Evolutionary conservation across 805 yeast species (phyloP).

Genomic region (Nakazawaea ernobii): DNA sequence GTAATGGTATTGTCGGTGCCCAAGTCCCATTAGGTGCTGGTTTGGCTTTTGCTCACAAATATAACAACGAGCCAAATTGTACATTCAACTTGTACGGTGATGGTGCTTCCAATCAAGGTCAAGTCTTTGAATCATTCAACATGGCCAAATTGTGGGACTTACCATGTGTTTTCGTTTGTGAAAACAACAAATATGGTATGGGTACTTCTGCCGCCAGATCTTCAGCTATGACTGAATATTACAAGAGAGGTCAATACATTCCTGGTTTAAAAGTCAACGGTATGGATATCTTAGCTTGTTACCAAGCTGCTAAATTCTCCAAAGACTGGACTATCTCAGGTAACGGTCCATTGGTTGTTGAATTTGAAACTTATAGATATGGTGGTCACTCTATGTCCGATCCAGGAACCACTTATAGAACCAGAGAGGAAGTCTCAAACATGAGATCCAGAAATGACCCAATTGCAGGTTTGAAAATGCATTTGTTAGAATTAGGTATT

Average conservation of each 20-base stretch:
- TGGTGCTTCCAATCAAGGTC: slow-evolving; percentile 99
- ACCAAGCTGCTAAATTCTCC: slow-evolving; percentile 95
- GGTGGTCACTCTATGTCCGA: slow-evolving; percentile 99
- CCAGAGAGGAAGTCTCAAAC: slow-evolving; percentile 99
- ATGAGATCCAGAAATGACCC: slow-evolving; percentile 99
- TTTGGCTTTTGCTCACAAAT: slow-evolving; percentile 96
- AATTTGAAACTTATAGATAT: slow-evolving; percentile 97
- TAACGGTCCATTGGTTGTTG: slow-evolving; percentile 93
- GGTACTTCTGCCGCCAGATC: slow-evolving; percentile 98
- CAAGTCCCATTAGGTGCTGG: slow-evolving; percentile 99
- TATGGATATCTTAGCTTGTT: slow-evolving; percentile 94
- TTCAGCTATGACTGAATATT: slow-evolving; percentile 93
- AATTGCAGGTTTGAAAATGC: slow-evolving; percentile 90
- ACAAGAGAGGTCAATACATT: slow-evolving; percentile 98
- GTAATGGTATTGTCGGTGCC: slow-evolving; percentile 99
- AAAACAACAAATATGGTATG: slow-evolving; percentile 99
- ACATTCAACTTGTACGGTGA: slow-evolving; percentile 94
- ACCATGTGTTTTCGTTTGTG: slow-evolving; percentile 94
- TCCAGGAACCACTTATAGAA: slow-evolving; percentile 99
- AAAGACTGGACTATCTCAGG: slow-evolving; percentile 92
- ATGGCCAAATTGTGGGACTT: slow-evolving; percentile 99
- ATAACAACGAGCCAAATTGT: slow-evolving; percentile 71
- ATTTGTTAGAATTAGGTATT: slow-evolving; percentile 71
- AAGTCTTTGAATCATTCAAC: slow-evolving; percentile 95
- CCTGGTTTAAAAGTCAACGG: slow-evolving; percentile 98